Conservation (phyloP, 805 yeast species). For the Pichia heedii region DNA sequence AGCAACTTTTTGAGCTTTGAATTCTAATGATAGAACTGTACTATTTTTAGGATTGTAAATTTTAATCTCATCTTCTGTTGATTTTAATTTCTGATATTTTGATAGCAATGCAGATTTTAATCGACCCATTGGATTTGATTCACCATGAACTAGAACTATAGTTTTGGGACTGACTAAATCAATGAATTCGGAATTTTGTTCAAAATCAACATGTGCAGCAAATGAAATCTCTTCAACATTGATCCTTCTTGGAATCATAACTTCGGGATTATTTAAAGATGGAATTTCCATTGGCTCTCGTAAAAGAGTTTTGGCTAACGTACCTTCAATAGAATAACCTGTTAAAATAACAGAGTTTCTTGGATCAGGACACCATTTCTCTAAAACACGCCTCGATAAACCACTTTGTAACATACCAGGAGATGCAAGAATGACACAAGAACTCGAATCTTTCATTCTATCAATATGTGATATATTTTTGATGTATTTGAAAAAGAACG, state of each 20-base stretch:
- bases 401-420: conserved; percentile 99
- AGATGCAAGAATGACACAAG: conserved; percentile 91
- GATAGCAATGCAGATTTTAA: conserved; percentile 85
- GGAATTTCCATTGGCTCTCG: conserved; percentile 90
- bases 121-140: conserved; percentile 97
- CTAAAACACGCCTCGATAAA: conserved; percentile 80
- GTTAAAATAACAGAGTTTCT: conserved; percentile 81
- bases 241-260: conserved; percentile 77
- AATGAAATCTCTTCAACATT: conserved; percentile 89
- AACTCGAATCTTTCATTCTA: conserved; percentile 84
- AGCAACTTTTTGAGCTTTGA: conserved; percentile 79
- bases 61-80: conserved; percentile 81
- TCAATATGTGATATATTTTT: conserved; percentile 74
- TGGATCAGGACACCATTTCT: conserved; percentile 96
- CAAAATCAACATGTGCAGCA: conserved; percentile 99
- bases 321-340: conserved; percentile 98
- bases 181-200: conserved; percentile 85
- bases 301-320: conserved; percentile 85
- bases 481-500: conserved; percentile 82
- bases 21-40: conserved; percentile 64
- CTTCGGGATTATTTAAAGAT: conserved; percentile 70
- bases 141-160: conserved; percentile 93
- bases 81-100: conserved; percentile 71
- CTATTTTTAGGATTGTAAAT: conserved; percentile 92
- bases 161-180: conserved; percentile 78